Base-by-base conservation (phyloP, 495 filamentous ascomycete genomes). In the Aspergillus sclerotiicarbonarius region DNA sequence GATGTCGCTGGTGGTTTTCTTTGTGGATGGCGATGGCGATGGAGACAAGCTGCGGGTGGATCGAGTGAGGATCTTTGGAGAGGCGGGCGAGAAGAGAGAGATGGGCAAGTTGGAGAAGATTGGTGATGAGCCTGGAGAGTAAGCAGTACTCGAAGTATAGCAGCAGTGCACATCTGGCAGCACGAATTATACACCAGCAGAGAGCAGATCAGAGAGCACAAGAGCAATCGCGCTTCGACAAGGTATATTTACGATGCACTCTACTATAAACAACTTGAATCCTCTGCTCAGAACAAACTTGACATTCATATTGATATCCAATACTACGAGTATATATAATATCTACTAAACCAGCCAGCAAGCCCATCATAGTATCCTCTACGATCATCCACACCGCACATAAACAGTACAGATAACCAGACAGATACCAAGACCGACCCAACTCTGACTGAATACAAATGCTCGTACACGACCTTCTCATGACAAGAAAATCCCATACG, bases 101-200 rank as follows among this genome's bases (percentile, higher is more conserved):
- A 87, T 90, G 83, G 94, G 92, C 51, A 96, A 96, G 80, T 75
- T 98, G 62, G 91, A 96, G 83, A 98, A 98, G 83, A 85, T 96
- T 67, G 90, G 88, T 10, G 89, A 96, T 66, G 87, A 91, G 69
- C 71, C 77, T 19, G 85, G 81, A 61, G 83, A 89, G 75, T 84
- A 80, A 57, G 31, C n/a, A 18, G 3, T 32, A 51, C n/a, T n/a
- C n/a, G n/a, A n/a, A n/a, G n/a, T n/a, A n/a, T n/a, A n/a, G n/a
- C n/a, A n/a, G n/a, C n/a, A n/a, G n/a, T n/a, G n/a, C n/a, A n/a
- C n/a, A n/a, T n/a, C n/a, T n/a, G n/a, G n/a, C n/a, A n/a, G n/a
- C n/a, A n/a, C n/a, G n/a, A n/a, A n/a, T n/a, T 33, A 8, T 25
- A 51, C 7, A 20, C 21, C 20, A 51, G 48, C 5, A 8, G 25